A percentile compares a stretch with the other conserved stretches of the same genome.
Conservation (phyloP, 306 rosid genomes). For the Trifolium subterraneum region DNA sequence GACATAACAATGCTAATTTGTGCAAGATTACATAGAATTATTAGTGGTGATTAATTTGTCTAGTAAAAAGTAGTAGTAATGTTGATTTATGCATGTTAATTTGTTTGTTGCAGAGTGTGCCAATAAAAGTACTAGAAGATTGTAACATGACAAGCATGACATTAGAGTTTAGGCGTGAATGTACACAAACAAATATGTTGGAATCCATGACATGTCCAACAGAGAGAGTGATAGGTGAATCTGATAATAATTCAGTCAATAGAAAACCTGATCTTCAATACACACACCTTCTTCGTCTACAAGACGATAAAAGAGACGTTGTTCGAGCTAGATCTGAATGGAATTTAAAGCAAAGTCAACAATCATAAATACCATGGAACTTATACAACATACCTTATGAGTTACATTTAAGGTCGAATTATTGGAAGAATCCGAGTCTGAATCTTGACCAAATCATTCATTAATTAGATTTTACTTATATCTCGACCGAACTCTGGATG, state of each 20-base stretch:
- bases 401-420: too few relatives aligned
- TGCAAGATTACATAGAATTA: background rate
- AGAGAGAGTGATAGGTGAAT: constrained; percentile 44
- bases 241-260: constrained; percentile 47
- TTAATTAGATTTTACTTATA: too few relatives aligned
- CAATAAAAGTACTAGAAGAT: constrained; percentile 66
- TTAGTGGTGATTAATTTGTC: background rate
- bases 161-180: constrained; percentile 84
- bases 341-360: constrained; percentile 49
- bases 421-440: too few relatives aligned
- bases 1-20: background rate
- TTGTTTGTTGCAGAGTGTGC: constrained; percentile 70
- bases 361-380: background rate
- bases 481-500: background rate
- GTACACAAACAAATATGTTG: constrained; percentile 69
- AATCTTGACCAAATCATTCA: too few relatives aligned
- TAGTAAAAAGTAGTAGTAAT: background rate
- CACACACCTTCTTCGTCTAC: constrained; percentile 89
- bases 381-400: background rate
- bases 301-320: constrained; percentile 62
- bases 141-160: constrained; percentile 75
- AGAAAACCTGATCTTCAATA: constrained; percentile 55
- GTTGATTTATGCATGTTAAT: background rate
- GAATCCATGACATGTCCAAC: constrained; percentile 81
- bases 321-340: constrained; percentile 87